Evolutionary conservation across 1,284 basidiomycete genomes (phyloP), one percentile per base, ranked within the genome.

Genomic region (Cutaneotrichosporon dermatis): DNA sequence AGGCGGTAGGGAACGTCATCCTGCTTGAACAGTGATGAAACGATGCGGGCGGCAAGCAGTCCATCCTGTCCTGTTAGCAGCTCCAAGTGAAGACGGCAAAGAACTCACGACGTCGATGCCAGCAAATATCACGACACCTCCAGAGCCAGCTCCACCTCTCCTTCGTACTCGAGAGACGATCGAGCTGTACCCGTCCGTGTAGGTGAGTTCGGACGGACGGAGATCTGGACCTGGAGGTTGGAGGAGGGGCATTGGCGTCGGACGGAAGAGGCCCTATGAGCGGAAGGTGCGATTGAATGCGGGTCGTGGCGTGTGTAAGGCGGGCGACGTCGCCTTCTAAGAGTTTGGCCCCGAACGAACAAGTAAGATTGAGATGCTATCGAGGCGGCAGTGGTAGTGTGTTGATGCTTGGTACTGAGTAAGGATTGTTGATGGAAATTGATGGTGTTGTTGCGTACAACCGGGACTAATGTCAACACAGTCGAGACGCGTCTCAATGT

Each of bases 1-100:
- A 93, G 85, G 48, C 90, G 85, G 77, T 96, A 89, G 72, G 89
- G 88, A 25, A 99, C 86, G 69, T 96, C 92, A 80, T 99, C 96
- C 67, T 95, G 90, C 65, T 87, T 88, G 77, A 99, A 86, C 16
- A 99, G 81, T 40, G 87, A 86, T 15, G 88, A 87, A 48, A 99
- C 83, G 83, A 98, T 93, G 51, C 88, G 63, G 1, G 73, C 69
- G 3, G 71, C 76, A 0, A 78, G 65, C 12, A 78, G 63, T 9
- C 74, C 76, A 56, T 76, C 76, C 72, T 76, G 53, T 3, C 12
- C 12, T 13, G 59, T 61, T 54, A 68, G 55, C 53, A 7, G 10
- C 5, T 16, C 16, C 6, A 10, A 5, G 25, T 13, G 34, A 49
- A 35, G 46, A 11, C 11, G 25, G 25, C 3, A 13, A 41, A 35